Evolutionary conservation across 768 basidiomycete genomes (phyloP).

Genomic region (Boletus barrowsii): DNA sequence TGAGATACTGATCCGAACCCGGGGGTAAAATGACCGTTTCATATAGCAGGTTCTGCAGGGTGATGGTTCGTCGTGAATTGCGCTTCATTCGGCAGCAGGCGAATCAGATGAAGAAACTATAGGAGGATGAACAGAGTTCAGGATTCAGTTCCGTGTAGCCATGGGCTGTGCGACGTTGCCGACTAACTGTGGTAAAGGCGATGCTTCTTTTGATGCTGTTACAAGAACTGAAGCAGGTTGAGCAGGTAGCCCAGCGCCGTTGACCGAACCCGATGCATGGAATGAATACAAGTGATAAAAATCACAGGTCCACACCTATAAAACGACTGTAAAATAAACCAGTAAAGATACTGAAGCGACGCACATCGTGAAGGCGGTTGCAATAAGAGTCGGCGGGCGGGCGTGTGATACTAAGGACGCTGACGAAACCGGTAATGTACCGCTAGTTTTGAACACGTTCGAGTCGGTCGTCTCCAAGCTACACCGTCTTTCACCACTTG

Average conservation of each 20-base stretch:
- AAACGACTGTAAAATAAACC: background rate
- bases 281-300: background rate
- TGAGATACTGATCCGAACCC: background rate
- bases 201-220: too few relatives aligned
- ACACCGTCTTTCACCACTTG: conserved; percentile 4
- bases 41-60: conserved; percentile 5
- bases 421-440: conserved; percentile 3
- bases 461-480: conserved; percentile 1
- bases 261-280: background rate
- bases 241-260: too few relatives aligned
- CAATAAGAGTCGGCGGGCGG: background rate
- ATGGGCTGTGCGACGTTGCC: background rate
- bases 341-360: background rate
- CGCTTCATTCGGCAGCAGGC: conserved; percentile 1
- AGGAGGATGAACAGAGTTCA: conserved; percentile 9
- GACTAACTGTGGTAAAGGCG: background rate
- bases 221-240: too few relatives aligned
- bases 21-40: background rate
- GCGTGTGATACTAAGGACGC: conserved; percentile 13
- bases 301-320: background rate
- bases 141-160: conserved; percentile 3
- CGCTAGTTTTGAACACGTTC: conserved; percentile 6
- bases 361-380: too few relatives aligned
- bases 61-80: conserved; percentile 1
- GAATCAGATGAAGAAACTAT: conserved; percentile 20